Evolutionary conservation across 2,329 filamentous ascomycete species (phyloP).

Genomic region (Seiridium unicorne): DNA sequence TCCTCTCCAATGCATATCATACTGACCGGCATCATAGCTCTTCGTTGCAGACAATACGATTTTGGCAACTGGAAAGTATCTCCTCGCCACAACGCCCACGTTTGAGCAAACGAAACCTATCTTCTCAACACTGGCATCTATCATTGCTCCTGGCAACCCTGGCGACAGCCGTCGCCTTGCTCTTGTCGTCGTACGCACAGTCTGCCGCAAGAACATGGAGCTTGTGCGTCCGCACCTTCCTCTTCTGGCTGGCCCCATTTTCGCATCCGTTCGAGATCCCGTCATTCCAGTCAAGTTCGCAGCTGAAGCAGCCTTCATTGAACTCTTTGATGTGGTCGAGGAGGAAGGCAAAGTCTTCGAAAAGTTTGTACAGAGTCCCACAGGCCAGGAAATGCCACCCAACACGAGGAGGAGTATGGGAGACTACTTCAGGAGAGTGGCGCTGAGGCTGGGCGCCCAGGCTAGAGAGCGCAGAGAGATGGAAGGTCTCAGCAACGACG

Average conservation of each 20-base stretch:
- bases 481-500: conserved; percentile 70
- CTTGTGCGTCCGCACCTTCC: conserved; percentile 78
- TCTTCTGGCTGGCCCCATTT: conserved; percentile 78
- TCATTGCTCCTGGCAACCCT: conserved; percentile 75
- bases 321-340: conserved; percentile 86
- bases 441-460: conserved; percentile 78
- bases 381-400: conserved; percentile 61
- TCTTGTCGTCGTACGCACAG: conserved; percentile 83
- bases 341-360: conserved; percentile 86
- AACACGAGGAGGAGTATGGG: conserved; percentile 85
- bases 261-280: conserved; percentile 83
- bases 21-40: conserved; percentile 44
- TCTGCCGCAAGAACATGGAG: conserved; percentile 76
- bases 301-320: conserved; percentile 90
- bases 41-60: conserved; percentile 87
- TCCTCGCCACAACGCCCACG: conserved; percentile 65
- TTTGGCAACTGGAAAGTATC: conserved; percentile 85
- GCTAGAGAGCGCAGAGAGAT: conserved; percentile 87
- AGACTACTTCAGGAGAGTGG: conserved; percentile 96
- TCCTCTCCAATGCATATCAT: conserved; percentile 15
- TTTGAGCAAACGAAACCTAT: conserved; percentile 78
- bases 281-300: conserved; percentile 95
- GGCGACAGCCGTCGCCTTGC: conserved; percentile 82
- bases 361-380: conserved; percentile 75
- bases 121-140: conserved; percentile 72